phyloP scores from a whole-genome alignment of 2,329 filamentous ascomycete species.

The Epichloe brachyelytri region DNA sequence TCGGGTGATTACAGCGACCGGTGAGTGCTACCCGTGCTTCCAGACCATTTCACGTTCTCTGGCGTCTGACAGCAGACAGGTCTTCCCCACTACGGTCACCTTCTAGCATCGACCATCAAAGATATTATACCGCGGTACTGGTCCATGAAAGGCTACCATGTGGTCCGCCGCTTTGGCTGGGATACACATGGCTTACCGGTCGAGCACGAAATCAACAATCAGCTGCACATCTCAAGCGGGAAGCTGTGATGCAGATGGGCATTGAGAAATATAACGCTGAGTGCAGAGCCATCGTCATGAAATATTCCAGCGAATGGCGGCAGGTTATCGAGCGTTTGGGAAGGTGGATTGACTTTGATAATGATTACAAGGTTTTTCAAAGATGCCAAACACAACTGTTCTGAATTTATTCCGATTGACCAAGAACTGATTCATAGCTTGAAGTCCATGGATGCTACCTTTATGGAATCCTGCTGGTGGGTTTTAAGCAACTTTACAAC shows the following conservation, averaged over 20 bases:
- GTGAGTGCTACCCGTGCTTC: neutral
- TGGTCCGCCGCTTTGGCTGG: conserved; percentile 78
- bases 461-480: conserved; percentile 74
- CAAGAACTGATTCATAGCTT: neutral
- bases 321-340: conserved; percentile 60
- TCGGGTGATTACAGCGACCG: conserved; percentile 1
- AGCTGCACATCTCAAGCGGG: conserved; percentile 69
- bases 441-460: conserved; percentile 58
- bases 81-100: conserved; percentile 35
- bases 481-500: conserved; percentile 60
- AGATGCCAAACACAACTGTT: no score
- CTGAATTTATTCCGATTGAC: neutral
- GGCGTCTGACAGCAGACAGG: neutral
- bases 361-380: conserved; percentile 53
- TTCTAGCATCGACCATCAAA: conserved; percentile 80
- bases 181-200: conserved; percentile 33
- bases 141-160: conserved; percentile 83
- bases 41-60: no score
- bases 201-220: conserved; percentile 88
- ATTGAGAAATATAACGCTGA: conserved; percentile 75
- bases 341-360: conserved; percentile 69
- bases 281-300: conserved; percentile 78
- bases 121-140: conserved; percentile 85
- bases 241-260: conserved; percentile 69
- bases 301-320: conserved; percentile 69